Base-by-base conservation (phyloP, 2,329 filamentous ascomycete species). In the Fusarium anthophilum region DNA sequence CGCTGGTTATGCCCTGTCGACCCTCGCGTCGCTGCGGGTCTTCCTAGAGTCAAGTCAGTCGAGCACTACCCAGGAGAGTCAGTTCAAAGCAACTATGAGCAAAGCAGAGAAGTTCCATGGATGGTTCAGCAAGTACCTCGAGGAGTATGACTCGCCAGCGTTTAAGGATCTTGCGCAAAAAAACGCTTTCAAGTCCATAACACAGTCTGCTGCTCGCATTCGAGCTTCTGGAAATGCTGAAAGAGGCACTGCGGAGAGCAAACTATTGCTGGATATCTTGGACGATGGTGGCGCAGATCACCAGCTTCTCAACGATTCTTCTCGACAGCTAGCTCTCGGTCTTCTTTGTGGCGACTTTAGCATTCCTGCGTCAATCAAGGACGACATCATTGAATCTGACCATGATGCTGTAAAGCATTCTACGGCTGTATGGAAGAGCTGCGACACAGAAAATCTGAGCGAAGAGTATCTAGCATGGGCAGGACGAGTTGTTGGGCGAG, bases 31-130 rank as follows among this genome's bases (percentile, higher is more conserved):
- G 6, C 86, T 98, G 26, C 89, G 92, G 50, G 88, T 91, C 14
- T 95, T 98, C 77, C 84, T 97, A 22, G 89, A 91, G 48, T 92
- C 92, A 4, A 91, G 89, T 38, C 92, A 95, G 77, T 91, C 93
- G 18, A 94, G 91, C 77, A 96, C 93, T 8, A 96, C 94, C 0
- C 94, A 98, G 77, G 94, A 97, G 79, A 94, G 89, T 67, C 94
- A 98, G 76, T 93, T 96, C 80, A 89, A 89, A 73, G 88, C 89
- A 11, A 97, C 94, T 2, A 91, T 95, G 85, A 90, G 86, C 68
- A 96, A 93, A 77, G 92, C 94, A 12, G 88, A 92, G 69, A 83
- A 82, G 3, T 98, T 99, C 76, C 92, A 95, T 76, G 81, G 84
- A 17, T 98, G 95, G 95, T 90, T 98, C 56, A 88, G 89, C 14